Evolutionary conservation across 164 flowering plant species (phyloP).

Genomic region (Chimonanthus salicifolius): DNA sequence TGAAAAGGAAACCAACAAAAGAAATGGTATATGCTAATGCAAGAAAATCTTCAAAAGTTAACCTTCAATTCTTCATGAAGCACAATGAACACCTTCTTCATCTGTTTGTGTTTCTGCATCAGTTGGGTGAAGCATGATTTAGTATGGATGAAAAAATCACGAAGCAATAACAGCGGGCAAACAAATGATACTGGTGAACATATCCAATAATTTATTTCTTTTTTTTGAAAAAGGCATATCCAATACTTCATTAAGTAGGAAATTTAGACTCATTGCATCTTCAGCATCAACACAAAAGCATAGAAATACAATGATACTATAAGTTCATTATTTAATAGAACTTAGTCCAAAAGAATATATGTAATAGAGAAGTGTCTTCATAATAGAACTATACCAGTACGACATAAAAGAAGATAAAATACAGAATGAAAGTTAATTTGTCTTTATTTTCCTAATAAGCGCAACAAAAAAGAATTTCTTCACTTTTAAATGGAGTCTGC

Average conservation of each 20-base stretch:
- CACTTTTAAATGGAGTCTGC: too few relatives aligned
- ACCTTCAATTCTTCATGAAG: constrained; percentile 87
- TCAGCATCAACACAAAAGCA: not conserved
- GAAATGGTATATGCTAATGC: not conserved
- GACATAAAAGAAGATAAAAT: not conserved
- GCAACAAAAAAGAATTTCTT: too few relatives aligned
- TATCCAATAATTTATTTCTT: too few relatives aligned
- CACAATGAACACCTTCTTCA: constrained; percentile 72
- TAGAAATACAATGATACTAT: not conserved
- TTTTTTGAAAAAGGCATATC: too few relatives aligned
- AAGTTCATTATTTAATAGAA: too few relatives aligned
- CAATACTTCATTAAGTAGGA: not conserved
- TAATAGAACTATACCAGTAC: too few relatives aligned
- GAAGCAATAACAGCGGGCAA: not conserved
- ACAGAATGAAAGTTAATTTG: too few relatives aligned
- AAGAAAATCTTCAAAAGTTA: not conserved
- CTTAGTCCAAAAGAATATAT: not conserved
- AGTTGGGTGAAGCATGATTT: not conserved
- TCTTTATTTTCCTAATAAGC: too few relatives aligned
- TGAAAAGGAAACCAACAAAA: not conserved
- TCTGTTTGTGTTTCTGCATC: constrained; percentile 69
- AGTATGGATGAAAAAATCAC: not conserved
- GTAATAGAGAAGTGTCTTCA: not conserved
- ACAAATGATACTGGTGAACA: too few relatives aligned
- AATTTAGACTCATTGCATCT: not conserved